Evolutionary conservation across 345 rosid genomes (phyloP), one percentile per base, ranked within the genome.

Genomic region (Camelina neglecta): DNA sequence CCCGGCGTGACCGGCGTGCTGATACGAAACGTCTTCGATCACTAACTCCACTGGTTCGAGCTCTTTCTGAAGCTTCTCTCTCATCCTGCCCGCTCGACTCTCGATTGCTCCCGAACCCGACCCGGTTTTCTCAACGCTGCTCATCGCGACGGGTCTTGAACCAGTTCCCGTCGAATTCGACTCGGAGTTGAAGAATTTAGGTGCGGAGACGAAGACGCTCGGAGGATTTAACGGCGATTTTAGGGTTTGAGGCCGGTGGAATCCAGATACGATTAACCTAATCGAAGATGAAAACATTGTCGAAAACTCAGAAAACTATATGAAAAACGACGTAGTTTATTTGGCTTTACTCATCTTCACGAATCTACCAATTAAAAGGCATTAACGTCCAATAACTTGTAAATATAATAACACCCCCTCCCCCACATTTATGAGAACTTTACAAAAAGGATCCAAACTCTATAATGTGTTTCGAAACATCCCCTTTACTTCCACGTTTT

Each of bases 1-100:
- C 47, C 95, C 97, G 8, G 93, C 96, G 79, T 95, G 99, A 61
- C 97, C 97, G 0, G 97, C 92, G 74, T 95, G 99, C 84, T 89
- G 97, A 81, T 92, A 87, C 15, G 99, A 92, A 10, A 95, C 80
- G 73, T 95, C 98, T 26, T 92, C 93, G 65, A 92, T 88, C 69
- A 80, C 86, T 67, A 95, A 65, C 60, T 83, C 92, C 45, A 84
- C 61, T 13, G 97, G 98, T 21, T 79, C 83, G 1, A 92, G 88
- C 84, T 88, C 93, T 53, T 76, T 85, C 85, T 84, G 84, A 61
- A 95, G 82, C 76, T 73, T 88, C 84, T 85, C 93, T 81, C 71
- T 88, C 31, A 95, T 90, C 76, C 94, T 87, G 77, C 67, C 48
- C 67, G 91, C 97, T 72, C 97, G 88, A 60, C 85, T 84, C 71